Percentiles rank a stretch among this genome's conserved stretches.
Evolutionary conservation across 2,329 filamentous ascomycete genomes (phyloP).

Genomic region (Pseudodiploospora longispora): DNA sequence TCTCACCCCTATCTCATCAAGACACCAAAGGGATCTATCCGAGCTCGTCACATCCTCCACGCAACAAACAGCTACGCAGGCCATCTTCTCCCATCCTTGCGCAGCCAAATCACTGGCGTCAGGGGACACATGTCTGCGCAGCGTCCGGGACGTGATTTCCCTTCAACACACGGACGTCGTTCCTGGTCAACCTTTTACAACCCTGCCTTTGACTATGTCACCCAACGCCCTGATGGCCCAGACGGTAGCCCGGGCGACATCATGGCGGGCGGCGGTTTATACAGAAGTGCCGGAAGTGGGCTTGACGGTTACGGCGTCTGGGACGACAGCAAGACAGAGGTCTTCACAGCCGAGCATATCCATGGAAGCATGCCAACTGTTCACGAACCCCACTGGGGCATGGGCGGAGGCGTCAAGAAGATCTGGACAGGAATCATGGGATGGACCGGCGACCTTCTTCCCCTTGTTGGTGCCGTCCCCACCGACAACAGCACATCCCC

Average conservation of each 20-base stretch:
- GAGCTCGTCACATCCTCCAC: slow-evolving; percentile 27
- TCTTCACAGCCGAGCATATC: neutral
- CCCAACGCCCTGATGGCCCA: neutral
- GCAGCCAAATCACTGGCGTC: slow-evolving; percentile 28
- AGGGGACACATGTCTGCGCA: slow-evolving; percentile 37
- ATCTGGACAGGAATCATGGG: slow-evolving; percentile 6
- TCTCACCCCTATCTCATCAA: slow-evolving; percentile 19
- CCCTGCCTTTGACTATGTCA: slow-evolving; percentile 8
- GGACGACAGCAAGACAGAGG: neutral
- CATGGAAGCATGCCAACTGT: neutral
- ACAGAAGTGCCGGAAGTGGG: neutral
- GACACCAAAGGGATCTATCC: slow-evolving; percentile 28
- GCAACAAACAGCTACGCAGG: slow-evolving; percentile 34
- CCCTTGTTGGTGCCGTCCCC: slow-evolving; percentile 4
- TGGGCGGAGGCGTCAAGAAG: neutral
- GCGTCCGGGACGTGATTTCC: slow-evolving; percentile 14
- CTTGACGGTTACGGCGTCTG: neutral
- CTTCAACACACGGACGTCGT: slow-evolving; percentile 2
- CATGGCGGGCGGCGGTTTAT: neutral
- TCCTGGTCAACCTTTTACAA: slow-evolving; percentile 13
- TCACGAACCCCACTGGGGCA: neutral
- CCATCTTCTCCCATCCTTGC: slow-evolving; percentile 31
- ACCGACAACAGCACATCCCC: neutral
- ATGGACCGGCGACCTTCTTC: slow-evolving; percentile 1
- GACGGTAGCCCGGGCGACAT: neutral